These are phyloP conservation scores for Penicillium roqueforti DNA, from an alignment of 495 filamentous ascomycete species.

Conservation along the genomic window DNA sequence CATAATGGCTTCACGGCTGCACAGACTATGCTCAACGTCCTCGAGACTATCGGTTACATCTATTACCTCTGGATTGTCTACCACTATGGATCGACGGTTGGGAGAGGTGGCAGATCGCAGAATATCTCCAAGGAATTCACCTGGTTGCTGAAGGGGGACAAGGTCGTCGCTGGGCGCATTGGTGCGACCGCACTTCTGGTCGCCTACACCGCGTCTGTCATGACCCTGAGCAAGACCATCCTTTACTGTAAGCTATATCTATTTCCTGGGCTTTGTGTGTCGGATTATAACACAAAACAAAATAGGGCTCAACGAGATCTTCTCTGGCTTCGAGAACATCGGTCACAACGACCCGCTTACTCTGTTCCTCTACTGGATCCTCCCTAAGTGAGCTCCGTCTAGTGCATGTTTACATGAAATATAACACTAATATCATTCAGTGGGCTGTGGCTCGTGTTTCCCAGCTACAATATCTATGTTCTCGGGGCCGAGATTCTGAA, in stretches of 20 bases:
- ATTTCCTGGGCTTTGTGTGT: neutral
- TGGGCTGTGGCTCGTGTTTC: slow-evolving; percentile 73
- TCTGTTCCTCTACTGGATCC: slow-evolving; percentile 66
- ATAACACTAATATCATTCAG: slow-evolving; percentile 38
- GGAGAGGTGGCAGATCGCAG: slow-evolving; percentile 29
- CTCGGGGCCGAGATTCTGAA: slow-evolving; percentile 67
- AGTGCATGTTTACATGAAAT: neutral
- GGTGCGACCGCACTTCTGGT: slow-evolving; percentile 63
- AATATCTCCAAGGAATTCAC: slow-evolving; percentile 32
- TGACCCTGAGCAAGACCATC: slow-evolving; percentile 85
- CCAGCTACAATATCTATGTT: slow-evolving; percentile 63
- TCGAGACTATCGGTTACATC: slow-evolving; percentile 69
- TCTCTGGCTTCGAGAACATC: slow-evolving; percentile 72
- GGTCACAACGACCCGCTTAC: slow-evolving; percentile 62
- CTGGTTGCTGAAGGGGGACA: slow-evolving; percentile 45
- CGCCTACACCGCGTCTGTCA: slow-evolving; percentile 63
- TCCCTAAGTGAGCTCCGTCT: slow-evolving; percentile 67
- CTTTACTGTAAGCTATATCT: slow-evolving; percentile 66
- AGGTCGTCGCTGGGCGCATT: slow-evolving; percentile 52
- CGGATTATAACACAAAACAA: slow-evolving; percentile 1
- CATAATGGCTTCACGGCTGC: slow-evolving; percentile 76
- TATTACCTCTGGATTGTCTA: slow-evolving; percentile 64
- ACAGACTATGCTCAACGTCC: slow-evolving; percentile 66
- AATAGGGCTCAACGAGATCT: slow-evolving; percentile 71
- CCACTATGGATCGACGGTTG: slow-evolving; percentile 37